A percentile compares a stretch with the other conserved stretches of the same genome.
Evolutionary conservation across 495 filamentous ascomycete genomes (phyloP).

Genomic region (Aspergillus coremiiformis): DNA sequence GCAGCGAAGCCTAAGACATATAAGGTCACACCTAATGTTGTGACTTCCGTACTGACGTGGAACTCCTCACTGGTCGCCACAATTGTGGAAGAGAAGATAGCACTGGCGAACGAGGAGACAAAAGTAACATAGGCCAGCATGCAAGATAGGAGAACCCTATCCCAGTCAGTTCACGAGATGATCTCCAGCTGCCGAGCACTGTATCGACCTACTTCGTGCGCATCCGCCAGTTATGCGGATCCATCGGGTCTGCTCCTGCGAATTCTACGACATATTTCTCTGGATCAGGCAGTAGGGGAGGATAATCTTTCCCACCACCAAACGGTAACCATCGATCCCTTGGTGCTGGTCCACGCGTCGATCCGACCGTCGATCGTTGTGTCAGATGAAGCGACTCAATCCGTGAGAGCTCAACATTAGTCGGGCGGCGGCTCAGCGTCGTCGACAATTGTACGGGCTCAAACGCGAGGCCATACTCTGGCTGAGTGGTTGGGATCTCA

Average conservation of each 20-base stretch:
- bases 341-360: conserved; percentile 14
- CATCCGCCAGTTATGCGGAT: conserved; percentile 47
- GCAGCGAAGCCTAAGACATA: conserved; percentile 48
- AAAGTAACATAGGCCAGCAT: conserved; percentile 46
- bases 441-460: conserved; percentile 5
- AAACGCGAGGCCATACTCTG: not conserved
- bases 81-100: conserved; percentile 47
- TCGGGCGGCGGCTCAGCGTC: conserved; percentile 20
- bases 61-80: conserved; percentile 33
- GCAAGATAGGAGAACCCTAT: conserved; percentile 15
- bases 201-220: conserved; percentile 11
- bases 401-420: conserved; percentile 26
- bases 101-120: conserved; percentile 44
- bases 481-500: not conserved
- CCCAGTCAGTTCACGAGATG: not conserved
- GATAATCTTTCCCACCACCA: conserved; percentile 38
- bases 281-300: conserved; percentile 35
- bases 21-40: conserved; percentile 45
- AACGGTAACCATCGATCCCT: conserved; percentile 28
- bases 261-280: conserved; percentile 50
- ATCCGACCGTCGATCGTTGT: conserved; percentile 30
- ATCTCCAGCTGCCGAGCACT: not conserved
- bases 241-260: conserved; percentile 41
- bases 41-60: conserved; percentile 43
- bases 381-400: conserved; percentile 30